Base-by-base conservation (phyloP, 805 yeast species). In the Saccharomycopsis fermentans region DNA sequence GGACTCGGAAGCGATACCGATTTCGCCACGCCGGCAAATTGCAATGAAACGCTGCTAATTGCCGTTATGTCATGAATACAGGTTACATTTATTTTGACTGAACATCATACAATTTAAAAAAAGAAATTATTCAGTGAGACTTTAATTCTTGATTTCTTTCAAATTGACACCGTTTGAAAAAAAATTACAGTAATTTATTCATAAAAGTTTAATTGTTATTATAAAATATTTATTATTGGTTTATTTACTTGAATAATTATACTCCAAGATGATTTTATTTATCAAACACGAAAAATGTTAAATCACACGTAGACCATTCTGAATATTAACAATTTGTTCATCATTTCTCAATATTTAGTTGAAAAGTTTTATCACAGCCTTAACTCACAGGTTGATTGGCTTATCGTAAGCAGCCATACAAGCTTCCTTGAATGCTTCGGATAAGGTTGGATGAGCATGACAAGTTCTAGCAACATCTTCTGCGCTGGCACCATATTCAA, bases 361-460 rank as follows among this genome's bases (percentile, higher is more conserved):
- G 16, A 21, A 4, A 21, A 26, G 11, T 12, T 12, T 6, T 9
- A 16, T 27, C 6, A 9, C 3, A 12, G 24, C 16, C 4, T n/a
- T 24, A 21, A 52, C 74, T 70, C 82, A 88, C 66, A 83, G 86
- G 82, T 92, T 91, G 74, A 92, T 81, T 70, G 98, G 89, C 79
- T 91, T 90, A 71, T 81, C 92, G 72, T 83, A 90, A 56, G 96
- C 87, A 63, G 95, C 87, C 79, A 90, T 78, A 66, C 96, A 96
- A 67, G 97, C 98, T 79, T 94, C 99, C 79, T 92, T 92, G 81
- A 92, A 87, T 21, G 98, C 98, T 80, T 94, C 99, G 29, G 96
- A 80, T 66, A 94, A 79, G 39, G 99, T 94, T 73, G 99, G 99
- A 77, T 94, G 99, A 60, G 99, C 98, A 70, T 94, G 99, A 74